Evolutionary conservation across 148 eudicot species (phyloP).

Genomic region (Mesembryanthemum crystallinum): DNA sequence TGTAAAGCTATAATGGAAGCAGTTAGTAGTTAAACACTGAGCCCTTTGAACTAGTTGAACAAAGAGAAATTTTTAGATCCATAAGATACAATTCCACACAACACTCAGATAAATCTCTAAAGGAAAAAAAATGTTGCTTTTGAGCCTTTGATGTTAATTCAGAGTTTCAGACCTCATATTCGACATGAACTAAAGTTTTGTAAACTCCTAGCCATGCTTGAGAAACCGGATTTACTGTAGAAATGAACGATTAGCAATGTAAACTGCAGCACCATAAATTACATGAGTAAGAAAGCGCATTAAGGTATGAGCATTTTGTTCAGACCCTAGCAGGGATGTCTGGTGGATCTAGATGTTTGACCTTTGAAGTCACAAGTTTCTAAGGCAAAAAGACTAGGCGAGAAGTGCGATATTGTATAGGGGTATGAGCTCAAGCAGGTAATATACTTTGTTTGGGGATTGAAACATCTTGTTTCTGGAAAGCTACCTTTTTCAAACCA

Average conservation of each 20-base stretch:
- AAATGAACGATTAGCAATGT: not conserved
- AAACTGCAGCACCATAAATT: not conserved
- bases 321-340: slow-evolving; percentile 1
- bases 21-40: not conserved
- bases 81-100: not conserved
- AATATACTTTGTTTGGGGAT: not conserved
- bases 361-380: not conserved
- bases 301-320: not conserved
- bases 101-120: not conserved
- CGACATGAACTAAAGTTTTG: no score
- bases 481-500: not conserved
- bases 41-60: not conserved
- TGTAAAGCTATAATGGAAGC: not conserved
- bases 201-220: no score
- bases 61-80: not conserved
- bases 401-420: not conserved
- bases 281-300: not conserved
- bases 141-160: not conserved
- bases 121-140: not conserved
- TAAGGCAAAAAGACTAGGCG: not conserved
- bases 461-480: not conserved
- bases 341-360: not conserved
- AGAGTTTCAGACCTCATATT: no score
- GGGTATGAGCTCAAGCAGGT: not conserved
- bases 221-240: not conserved